A percentile compares a stretch with the other conserved stretches of the same genome.
Evolutionary conservation across 371 early-diverging fungal genomes (phyloP).

Genomic region (Mortierella sp.): DNA sequence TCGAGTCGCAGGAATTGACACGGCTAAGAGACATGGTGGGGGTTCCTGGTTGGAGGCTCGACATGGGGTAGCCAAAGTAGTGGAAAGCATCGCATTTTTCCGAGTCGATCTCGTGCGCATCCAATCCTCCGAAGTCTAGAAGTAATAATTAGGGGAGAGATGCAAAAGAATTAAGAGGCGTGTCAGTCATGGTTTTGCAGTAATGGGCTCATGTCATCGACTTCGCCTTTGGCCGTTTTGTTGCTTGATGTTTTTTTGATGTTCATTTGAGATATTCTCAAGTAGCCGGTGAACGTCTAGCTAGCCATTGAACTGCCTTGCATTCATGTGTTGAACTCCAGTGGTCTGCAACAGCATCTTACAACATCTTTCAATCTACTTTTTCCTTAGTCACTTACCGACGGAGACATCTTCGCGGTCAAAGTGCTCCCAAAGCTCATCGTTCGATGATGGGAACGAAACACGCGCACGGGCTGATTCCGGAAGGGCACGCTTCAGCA

Average conservation of each 20-base stretch:
- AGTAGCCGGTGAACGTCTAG: neutral
- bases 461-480: constrained; percentile 59
- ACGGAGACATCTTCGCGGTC: constrained; percentile 45
- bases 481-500: constrained; percentile 59
- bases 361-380: neutral
- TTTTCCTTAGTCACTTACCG: constrained; percentile 20
- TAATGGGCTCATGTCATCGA: neutral
- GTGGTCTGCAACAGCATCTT: neutral
- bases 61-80: constrained; percentile 48
- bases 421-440: constrained; percentile 52
- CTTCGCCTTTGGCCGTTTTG: neutral
- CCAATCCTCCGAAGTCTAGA: constrained; percentile 49
- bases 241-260: neutral
- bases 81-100: constrained; percentile 52
- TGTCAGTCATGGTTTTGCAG: neutral
- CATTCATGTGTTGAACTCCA: neutral
- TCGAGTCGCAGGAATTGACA: constrained; percentile 57
- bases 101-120: constrained; percentile 36
- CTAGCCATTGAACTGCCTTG: neutral
- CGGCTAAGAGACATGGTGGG: constrained; percentile 47
- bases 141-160: neutral
- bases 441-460: constrained; percentile 51
- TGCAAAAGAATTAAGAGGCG: neutral
- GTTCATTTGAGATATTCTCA: too few relatives aligned
- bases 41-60: constrained; percentile 44